Base-by-base conservation (phyloP, 1,284 basidiomycete species). In the Coniferiporia sulphurascens region DNA sequence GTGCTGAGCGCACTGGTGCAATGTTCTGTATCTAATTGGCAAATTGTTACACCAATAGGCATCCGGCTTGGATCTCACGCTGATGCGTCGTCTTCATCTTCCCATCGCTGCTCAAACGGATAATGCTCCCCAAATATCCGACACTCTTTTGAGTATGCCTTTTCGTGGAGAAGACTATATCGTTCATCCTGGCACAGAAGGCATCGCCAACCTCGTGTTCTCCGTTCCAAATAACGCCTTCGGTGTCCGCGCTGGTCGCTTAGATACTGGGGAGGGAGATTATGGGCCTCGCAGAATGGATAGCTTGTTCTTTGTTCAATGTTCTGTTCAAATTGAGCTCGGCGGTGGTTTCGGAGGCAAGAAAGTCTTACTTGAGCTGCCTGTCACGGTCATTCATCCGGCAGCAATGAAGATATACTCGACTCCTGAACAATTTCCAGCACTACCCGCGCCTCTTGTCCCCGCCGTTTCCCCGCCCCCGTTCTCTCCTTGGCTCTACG, bases 171-270 rank as follows among this genome's bases (percentile, higher is more conserved):
- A 80, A 35, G 89, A 91, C 63, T 91, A 90, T 65, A 78, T 82
- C 48, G 82, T 90, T 41, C 78, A 77, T 12, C 85, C 87, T 1
- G 87, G 86, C 8, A 78, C 77, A 2, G 89, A 91, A 66, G 89
- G 89, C 22, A 78, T 90, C 1, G 89, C 89, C 0, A 83, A 80
- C 64, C 77, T 91, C 7, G 86, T 89, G 4, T 84, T 91, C 63
- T 84, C 90, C 68, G 80, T 90, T 10, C 89, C 89, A 3, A 75
- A 72, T 49, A 70, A 76, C 60, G 83, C 87, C 0, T 74, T 84
- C 58, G 82, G 84, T 6, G 81, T 86, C 5, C 80, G 77, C 62
- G 85, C 86, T 36, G 84, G 85, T 15, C 58, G 63, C 6, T 62
- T 76, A 63, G 21, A 79, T 56, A 74, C 74, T n/a, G 75, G 76